Conservation (phyloP, 768 basidiomycete species). For the Suillus subalutaceus region DNA sequence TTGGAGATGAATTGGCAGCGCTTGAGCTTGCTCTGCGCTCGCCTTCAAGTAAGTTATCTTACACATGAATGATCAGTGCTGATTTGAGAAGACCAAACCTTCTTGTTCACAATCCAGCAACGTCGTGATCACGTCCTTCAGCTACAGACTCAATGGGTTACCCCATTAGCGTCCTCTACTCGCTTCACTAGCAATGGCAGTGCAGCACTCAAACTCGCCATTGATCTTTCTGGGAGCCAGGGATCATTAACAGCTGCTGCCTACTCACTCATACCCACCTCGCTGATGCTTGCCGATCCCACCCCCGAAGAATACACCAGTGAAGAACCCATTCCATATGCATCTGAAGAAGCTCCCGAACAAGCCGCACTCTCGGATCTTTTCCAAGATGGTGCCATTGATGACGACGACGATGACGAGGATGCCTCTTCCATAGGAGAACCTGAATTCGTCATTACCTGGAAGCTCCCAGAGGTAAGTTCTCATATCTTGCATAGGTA, state of each 20-base stretch:
- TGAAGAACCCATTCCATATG: neutral
- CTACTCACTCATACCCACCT: conserved; percentile 5
- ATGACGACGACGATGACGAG: conserved; percentile 6
- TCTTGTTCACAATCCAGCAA: neutral
- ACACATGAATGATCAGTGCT: neutral
- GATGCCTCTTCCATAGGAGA: neutral
- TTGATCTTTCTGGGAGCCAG: neutral
- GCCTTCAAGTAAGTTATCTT: conserved; percentile 15
- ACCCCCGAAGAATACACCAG: neutral
- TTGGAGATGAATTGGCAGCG: conserved; percentile 27
- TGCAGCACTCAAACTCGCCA: conserved; percentile 10
- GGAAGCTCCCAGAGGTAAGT: conserved; percentile 3
- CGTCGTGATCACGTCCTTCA: conserved; percentile 13
- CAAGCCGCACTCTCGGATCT: neutral
- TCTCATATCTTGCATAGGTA: neutral
- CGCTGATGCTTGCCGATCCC: neutral
- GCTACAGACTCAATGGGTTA: conserved; percentile 26
- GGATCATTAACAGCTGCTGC: neutral
- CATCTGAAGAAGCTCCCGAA: neutral
- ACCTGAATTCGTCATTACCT: neutral
- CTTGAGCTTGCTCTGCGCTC: conserved; percentile 22
- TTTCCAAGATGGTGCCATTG: neutral
- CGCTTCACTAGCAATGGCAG: conserved; percentile 15
- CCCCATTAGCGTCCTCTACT: conserved; percentile 13
- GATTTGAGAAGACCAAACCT: neutral